Evolutionary conservation across 768 basidiomycete genomes (phyloP).

Genomic region (Mrakia blollopis): DNA sequence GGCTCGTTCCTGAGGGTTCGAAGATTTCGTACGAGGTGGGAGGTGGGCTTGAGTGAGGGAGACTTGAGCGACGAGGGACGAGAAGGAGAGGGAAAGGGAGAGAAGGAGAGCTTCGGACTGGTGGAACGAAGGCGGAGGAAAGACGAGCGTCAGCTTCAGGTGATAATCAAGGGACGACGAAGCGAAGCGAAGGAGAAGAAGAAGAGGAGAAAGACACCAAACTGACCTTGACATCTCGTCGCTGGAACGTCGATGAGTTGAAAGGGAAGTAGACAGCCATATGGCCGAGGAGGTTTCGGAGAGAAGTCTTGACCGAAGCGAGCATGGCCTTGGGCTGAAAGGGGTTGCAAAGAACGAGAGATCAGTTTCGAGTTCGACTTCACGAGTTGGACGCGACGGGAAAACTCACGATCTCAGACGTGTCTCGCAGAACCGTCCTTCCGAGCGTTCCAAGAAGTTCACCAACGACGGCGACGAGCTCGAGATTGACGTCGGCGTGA

Average conservation of each 20-base stretch:
- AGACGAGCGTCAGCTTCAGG: no score
- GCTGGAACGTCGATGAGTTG: conserved; percentile 27
- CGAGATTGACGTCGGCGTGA: conserved; percentile 15
- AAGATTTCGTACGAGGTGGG: conserved; percentile 25
- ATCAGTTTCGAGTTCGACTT: no score
- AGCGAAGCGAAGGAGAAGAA: not conserved
- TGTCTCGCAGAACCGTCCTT: conserved; percentile 15
- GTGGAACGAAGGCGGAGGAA: not conserved
- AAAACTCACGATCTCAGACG: conserved; percentile 21
- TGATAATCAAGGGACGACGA: no score
- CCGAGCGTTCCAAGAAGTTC: conserved; percentile 19
- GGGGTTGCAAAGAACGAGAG: conserved; percentile 26
- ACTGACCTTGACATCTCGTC: conserved; percentile 59
- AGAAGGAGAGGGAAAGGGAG: conserved; percentile 40
- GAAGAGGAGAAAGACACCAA: not conserved
- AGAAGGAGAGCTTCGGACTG: conserved; percentile 51
- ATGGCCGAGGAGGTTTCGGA: conserved; percentile 61
- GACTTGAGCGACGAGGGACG: conserved; percentile 40
- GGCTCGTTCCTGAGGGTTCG: conserved; percentile 15
- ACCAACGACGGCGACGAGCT: conserved; percentile 21
- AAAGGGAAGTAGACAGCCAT: conserved; percentile 86
- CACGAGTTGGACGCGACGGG: not conserved
- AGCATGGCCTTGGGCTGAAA: conserved; percentile 15
- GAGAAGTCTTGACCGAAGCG: conserved; percentile 48
- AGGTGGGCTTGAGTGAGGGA: conserved; percentile 34